Percentiles rank a stretch among this genome's conserved stretches.
phyloP scores from a whole-genome alignment of 129 eudicot genomes.

The Helianthus annuus region DNA sequence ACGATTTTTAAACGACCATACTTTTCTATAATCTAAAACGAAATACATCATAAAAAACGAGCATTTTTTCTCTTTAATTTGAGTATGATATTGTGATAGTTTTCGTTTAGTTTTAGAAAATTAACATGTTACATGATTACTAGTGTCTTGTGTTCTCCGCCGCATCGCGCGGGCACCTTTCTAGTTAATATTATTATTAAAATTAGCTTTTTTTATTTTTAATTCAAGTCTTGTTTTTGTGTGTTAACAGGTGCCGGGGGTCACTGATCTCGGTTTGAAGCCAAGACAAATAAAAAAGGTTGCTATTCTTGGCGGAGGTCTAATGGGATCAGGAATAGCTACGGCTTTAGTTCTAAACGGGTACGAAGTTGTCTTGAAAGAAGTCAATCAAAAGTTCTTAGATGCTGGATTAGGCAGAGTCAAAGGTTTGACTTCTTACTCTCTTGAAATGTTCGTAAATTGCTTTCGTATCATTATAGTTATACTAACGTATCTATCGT shows the following conservation, averaged over 20 bases:
- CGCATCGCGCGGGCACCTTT: too few species aligned
- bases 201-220: too few species aligned
- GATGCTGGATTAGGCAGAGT: slow-evolving; percentile 86
- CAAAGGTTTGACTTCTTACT: slow-evolving; percentile 53
- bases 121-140: too few species aligned
- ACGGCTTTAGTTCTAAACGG: slow-evolving; percentile 77
- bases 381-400: slow-evolving; percentile 86
- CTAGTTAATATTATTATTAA: too few species aligned
- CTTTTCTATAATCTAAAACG: too few species aligned
- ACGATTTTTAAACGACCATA: too few species aligned
- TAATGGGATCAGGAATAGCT: slow-evolving; percentile 99
- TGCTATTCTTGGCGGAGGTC: slow-evolving; percentile 97
- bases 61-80: too few species aligned
- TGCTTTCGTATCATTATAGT: not conserved
- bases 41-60: too few species aligned
- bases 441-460: slow-evolving; percentile 11
- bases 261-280: slow-evolving; percentile 71
- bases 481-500: not conserved
- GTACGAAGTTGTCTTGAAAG: slow-evolving; percentile 80
- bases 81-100: too few species aligned
- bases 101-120: too few species aligned
- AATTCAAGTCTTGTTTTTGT: not conserved
- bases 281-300: slow-evolving; percentile 85
- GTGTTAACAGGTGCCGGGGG: slow-evolving; percentile 75
- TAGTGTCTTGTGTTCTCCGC: too few species aligned